Conservation (phyloP, 2,329 filamentous ascomycete genomes). For the Calonectria henricotiae region DNA sequence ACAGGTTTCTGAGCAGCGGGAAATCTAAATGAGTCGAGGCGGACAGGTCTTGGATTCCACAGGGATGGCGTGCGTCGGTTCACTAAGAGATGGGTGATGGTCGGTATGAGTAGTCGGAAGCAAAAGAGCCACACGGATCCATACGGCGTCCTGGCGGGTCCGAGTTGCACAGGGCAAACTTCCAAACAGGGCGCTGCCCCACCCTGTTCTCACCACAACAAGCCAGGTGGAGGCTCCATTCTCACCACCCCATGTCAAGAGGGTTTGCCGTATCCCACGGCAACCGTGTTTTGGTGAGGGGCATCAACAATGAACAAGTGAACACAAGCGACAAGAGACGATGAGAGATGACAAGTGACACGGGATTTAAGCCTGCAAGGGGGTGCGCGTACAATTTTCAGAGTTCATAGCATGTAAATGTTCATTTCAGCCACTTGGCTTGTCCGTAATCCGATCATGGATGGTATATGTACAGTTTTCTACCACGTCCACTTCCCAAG, state of each 20-base stretch:
- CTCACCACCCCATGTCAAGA: constrained; percentile 34
- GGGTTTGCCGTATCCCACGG: constrained; percentile 42
- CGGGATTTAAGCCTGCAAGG: background rate
- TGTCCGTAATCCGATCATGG: constrained; percentile 58
- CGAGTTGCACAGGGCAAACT: constrained; percentile 37
- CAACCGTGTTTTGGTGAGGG: constrained; percentile 38
- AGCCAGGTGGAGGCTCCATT: constrained; percentile 29
- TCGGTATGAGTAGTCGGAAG: constrained; percentile 37
- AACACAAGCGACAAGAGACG: background rate
- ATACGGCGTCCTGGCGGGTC: constrained; percentile 32
- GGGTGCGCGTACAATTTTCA: background rate
- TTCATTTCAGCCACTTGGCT: constrained; percentile 54
- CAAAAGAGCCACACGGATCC: constrained; percentile 33
- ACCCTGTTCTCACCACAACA: constrained; percentile 30
- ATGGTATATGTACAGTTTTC: constrained; percentile 63
- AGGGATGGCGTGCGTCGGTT: constrained; percentile 14
- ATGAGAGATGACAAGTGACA: background rate
- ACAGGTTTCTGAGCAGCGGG: background rate
- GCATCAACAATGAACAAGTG: constrained; percentile 15
- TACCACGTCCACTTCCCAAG: constrained; percentile 52
- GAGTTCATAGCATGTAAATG: constrained; percentile 52
- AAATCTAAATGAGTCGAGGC: background rate
- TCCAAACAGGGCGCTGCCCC: constrained; percentile 37
- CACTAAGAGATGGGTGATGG: constrained; percentile 30
- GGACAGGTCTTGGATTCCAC: constrained; percentile 1